phyloP scores from a whole-genome alignment of 1,139 yeast genomes.

The Nakaseomyces kungkrabaensis region DNA sequence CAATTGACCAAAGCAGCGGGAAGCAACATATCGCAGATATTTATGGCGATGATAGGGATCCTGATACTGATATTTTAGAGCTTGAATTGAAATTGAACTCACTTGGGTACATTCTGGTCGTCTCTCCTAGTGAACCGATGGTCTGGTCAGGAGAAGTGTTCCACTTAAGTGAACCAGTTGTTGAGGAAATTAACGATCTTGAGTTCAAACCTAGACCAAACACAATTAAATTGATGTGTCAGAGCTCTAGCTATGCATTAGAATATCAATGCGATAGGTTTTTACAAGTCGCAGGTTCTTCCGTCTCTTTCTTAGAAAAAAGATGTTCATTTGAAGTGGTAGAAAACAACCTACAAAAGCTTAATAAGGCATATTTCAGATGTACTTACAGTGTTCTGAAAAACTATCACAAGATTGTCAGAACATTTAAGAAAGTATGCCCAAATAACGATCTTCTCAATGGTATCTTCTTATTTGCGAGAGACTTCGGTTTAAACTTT shows the following conservation, averaged over 20 bases:
- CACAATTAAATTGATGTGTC: constrained; percentile 58
- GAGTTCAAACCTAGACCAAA: constrained; percentile 50
- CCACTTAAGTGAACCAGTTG: constrained; percentile 32
- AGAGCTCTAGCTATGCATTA: constrained; percentile 46
- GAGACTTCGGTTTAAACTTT: constrained; percentile 75
- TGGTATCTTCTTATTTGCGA: constrained; percentile 65
- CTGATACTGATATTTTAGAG: constrained; percentile 29
- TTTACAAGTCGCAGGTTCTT: constrained; percentile 45
- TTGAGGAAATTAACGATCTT: constrained; percentile 21
- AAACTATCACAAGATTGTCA: constrained; percentile 47
- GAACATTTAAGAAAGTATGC: constrained; percentile 38
- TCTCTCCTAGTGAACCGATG: constrained; percentile 76
- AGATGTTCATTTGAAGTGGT: constrained; percentile 67
- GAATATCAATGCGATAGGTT: constrained; percentile 37
- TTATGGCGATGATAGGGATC: constrained; percentile 20
- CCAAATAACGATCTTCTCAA: constrained; percentile 71
- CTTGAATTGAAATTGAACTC: constrained; percentile 24
- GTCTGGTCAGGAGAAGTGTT: constrained; percentile 84
- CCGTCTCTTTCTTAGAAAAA: constrained; percentile 45
- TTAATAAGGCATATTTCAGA: constrained; percentile 58
- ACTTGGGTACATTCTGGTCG: constrained; percentile 57
- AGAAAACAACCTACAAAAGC: constrained; percentile 60
- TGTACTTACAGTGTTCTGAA: constrained; percentile 61
- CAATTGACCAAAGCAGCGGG: constrained; percentile 7
- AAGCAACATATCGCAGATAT: constrained; percentile 6